Percentiles rank a stretch among this genome's conserved stretches.
These are phyloP conservation scores for Exserohilum rostratum DNA, from an alignment of 2,329 filamentous ascomycete species.

Conservation along the genomic window DNA sequence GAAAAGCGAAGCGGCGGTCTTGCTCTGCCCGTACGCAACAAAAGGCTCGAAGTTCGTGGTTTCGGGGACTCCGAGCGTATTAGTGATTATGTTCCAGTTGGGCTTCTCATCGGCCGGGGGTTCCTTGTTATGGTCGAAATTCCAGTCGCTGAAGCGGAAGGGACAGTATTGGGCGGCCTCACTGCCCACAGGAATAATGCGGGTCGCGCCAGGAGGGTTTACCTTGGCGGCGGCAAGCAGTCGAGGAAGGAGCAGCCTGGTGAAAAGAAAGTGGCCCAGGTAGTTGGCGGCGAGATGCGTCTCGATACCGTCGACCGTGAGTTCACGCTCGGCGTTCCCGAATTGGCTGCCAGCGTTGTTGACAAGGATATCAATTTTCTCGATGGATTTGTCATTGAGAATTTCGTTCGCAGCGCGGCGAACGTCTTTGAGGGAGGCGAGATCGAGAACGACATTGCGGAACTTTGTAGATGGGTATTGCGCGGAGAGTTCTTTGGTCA, in stretches of 20 bases:
- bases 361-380: neutral
- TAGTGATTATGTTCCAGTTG: neutral
- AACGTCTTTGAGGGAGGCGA: neutral
- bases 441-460: conserved; percentile 32
- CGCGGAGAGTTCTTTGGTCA: neutral
- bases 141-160: conserved; percentile 50
- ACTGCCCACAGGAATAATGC: conserved; percentile 18
- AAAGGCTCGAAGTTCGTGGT: neutral
- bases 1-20: conserved; percentile 21
- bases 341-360: conserved; percentile 45
- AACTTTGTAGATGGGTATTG: conserved; percentile 12
- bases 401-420: neutral
- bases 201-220: conserved; percentile 9
- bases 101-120: conserved; percentile 12
- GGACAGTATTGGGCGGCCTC: neutral
- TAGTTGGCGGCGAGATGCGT: conserved; percentile 54
- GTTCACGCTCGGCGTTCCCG: conserved; percentile 27
- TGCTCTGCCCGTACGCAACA: conserved; percentile 24
- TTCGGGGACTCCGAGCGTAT: neutral
- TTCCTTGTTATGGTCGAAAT: conserved; percentile 29
- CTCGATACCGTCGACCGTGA: conserved; percentile 52
- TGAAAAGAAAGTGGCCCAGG: conserved; percentile 51
- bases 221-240: conserved; percentile 23
- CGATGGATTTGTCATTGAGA: neutral
- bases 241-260: conserved; percentile 47